Conservation (phyloP, 768 basidiomycete genomes). For the Boletus vinaceobasis region DNA sequence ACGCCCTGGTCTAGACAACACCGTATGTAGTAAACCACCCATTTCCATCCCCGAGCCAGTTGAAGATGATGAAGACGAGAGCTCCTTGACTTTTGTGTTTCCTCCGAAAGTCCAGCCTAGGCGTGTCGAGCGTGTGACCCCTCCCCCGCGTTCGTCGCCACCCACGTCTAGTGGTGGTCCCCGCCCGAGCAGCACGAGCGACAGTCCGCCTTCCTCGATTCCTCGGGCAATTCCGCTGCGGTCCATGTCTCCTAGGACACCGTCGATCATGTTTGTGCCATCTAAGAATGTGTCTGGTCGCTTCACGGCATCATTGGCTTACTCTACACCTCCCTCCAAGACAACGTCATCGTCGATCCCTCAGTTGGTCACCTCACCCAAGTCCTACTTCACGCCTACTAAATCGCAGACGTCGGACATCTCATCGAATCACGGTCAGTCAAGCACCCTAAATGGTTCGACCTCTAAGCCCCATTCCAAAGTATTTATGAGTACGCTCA, state of each 20-base stretch:
- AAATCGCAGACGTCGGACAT: slow-evolving; percentile 40
- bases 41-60: slow-evolving; percentile 2
- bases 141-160: slow-evolving; percentile 10
- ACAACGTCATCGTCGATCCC: slow-evolving; percentile 62
- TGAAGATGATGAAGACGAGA: slow-evolving; percentile 26
- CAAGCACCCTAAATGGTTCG: slow-evolving; percentile 54
- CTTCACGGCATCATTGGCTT: slow-evolving; percentile 19
- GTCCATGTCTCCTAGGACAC: slow-evolving; percentile 29
- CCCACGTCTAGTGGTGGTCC: not conserved
- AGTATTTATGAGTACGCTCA: slow-evolving; percentile 54
- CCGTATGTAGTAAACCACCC: slow-evolving; percentile 3
- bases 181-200: slow-evolving; percentile 13
- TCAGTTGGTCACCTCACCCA: slow-evolving; percentile 48
- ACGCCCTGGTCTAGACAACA: slow-evolving; percentile 2
- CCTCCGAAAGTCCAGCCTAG: slow-evolving; percentile 11
- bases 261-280: slow-evolving; percentile 33
- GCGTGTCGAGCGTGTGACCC: slow-evolving; percentile 4
- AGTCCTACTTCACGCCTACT: slow-evolving; percentile 19
- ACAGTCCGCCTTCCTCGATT: slow-evolving; percentile 47
- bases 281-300: slow-evolving; percentile 31
- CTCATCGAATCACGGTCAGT: slow-evolving; percentile 23
- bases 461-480: slow-evolving; percentile 49
- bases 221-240: slow-evolving; percentile 43
- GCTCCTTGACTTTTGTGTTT: slow-evolving; percentile 22
- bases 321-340: slow-evolving; percentile 48